Evolutionary conservation across 352 stramenopile genomes (phyloP).

Genomic region (Elongisporangium senticosum): DNA sequence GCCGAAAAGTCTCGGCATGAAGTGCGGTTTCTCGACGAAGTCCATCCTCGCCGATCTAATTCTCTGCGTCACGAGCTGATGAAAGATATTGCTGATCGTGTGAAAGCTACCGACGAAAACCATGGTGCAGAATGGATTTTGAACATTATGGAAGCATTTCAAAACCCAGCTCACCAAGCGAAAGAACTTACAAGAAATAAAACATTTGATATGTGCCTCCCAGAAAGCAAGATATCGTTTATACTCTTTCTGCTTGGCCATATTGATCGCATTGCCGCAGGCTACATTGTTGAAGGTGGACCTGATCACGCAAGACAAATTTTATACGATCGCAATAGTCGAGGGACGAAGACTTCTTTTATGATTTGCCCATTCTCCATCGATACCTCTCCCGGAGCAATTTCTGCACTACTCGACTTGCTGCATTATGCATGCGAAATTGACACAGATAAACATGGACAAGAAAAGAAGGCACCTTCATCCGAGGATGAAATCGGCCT

Average conservation of each 20-base stretch:
- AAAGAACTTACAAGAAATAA: background rate
- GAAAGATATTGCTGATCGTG: background rate
- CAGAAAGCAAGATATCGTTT: slow-evolving; percentile 7
- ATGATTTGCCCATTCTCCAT: slow-evolving; percentile 32
- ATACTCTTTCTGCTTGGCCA: slow-evolving; percentile 41
- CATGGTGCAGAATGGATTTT: background rate
- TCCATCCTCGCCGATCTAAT: background rate
- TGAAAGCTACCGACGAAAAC: background rate
- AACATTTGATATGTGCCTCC: background rate
- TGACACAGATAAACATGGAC: background rate
- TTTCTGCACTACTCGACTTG: slow-evolving; percentile 23
- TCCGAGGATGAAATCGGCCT: background rate
- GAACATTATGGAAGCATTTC: background rate
- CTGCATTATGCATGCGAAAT: slow-evolving; percentile 10
- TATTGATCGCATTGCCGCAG: slow-evolving; percentile 29
- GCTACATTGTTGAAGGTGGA: slow-evolving; percentile 17
- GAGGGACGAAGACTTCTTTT: background rate
- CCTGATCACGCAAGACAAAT: slow-evolving; percentile 1
- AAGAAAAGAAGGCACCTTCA: background rate
- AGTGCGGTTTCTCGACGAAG: background rate
- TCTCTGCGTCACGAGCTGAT: background rate
- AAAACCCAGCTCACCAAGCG: background rate
- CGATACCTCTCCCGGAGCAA: slow-evolving; percentile 24
- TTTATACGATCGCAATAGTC: background rate
- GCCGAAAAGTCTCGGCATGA: background rate